Evolutionary conservation across 495 filamentous ascomycete genomes (phyloP), one percentile per base, ranked within the genome.

Genomic region (Lasiosphaeriaceae sp.): DNA sequence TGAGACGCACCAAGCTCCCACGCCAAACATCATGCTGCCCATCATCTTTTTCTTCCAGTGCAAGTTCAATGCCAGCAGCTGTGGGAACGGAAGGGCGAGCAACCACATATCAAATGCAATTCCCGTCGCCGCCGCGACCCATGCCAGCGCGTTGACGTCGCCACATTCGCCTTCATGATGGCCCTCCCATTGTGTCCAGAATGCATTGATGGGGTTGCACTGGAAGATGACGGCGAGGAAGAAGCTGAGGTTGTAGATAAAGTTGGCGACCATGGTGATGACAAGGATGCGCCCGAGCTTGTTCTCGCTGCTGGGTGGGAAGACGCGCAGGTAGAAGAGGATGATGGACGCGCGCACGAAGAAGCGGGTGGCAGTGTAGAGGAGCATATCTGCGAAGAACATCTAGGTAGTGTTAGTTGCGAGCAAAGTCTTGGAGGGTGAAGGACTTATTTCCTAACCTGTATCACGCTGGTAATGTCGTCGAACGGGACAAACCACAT

Each of bases 241-340:
- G 50, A 77, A 78, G 52, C 59, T 64, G 11, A 79, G 9, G 41
- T 66, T 67, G 61, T 73, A 78, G n/a, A 59, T 43, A 23, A 67
- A 47, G 55, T 73, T 69, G 50, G 63, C 57, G 17, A 56, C 65
- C 29, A 79, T 63, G 8, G 70, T 66, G 2, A 59, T 52, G 39
- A 66, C 66, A 3, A 66, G 20, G 1, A 67, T 23, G 14, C 69
- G 64, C 44, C 76, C 71, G 11, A 61, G 48, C 34, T 61, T 65
- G 43, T 54, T 60, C 16, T 57, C 37, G 47, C 50, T 20, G 26
- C 58, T 24, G 7, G 52, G 29, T 8, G 73, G 74, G 54, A 82
- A 80, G 45, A 81, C 72, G 37, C 78, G 76, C 8, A 82, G 65
- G 66, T 78, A 80, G 62, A 80, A 74, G 59, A 80, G 66, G 16